Evolutionary conservation across 768 basidiomycete genomes (phyloP).

Genomic region (Boletus vermiculosoides): DNA sequence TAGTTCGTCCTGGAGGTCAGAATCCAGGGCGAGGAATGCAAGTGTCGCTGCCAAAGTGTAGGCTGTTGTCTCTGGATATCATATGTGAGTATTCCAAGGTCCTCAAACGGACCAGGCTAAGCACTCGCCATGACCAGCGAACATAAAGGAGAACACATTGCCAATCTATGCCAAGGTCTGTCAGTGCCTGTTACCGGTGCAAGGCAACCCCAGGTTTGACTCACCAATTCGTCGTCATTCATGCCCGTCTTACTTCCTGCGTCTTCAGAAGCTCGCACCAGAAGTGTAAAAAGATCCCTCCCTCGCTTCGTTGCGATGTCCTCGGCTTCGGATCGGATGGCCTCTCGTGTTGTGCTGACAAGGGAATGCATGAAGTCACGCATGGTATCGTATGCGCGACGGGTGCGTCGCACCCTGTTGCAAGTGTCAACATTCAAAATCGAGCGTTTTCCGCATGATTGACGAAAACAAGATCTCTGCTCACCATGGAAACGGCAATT

Average conservation of each 20-base stretch:
- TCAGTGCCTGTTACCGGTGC: neutral
- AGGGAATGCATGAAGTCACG: conserved; percentile 20
- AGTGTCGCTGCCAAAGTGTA: conserved; percentile 35
- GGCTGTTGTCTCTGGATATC: conserved; percentile 33
- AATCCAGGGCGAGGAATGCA: conserved; percentile 31
- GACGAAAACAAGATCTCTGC: neutral
- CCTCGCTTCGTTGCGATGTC: neutral
- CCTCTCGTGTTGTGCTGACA: conserved; percentile 9
- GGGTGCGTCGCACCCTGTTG: conserved; percentile 19
- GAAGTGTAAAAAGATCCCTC: conserved; percentile 22
- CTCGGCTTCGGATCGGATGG: conserved; percentile 7
- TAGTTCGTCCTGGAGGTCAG: conserved; percentile 32
- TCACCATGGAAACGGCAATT: conserved; percentile 21
- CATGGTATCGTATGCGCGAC: conserved; percentile 23
- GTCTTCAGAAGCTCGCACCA: conserved; percentile 21
- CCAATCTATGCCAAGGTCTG: conserved; percentile 41
- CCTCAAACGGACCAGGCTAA: neutral
- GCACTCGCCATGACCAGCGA: conserved; percentile 55
- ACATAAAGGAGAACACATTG: conserved; percentile 50
- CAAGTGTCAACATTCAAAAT: neutral
- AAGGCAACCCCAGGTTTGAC: neutral
- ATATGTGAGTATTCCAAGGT: neutral
- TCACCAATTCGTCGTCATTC: conserved; percentile 21
- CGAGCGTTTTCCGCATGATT: too few species aligned
- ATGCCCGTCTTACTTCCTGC: conserved; percentile 17